These are phyloP conservation scores for Amanita pallidorosea DNA, from an alignment of 768 basidiomycete genomes.

Conservation along the genomic window DNA sequence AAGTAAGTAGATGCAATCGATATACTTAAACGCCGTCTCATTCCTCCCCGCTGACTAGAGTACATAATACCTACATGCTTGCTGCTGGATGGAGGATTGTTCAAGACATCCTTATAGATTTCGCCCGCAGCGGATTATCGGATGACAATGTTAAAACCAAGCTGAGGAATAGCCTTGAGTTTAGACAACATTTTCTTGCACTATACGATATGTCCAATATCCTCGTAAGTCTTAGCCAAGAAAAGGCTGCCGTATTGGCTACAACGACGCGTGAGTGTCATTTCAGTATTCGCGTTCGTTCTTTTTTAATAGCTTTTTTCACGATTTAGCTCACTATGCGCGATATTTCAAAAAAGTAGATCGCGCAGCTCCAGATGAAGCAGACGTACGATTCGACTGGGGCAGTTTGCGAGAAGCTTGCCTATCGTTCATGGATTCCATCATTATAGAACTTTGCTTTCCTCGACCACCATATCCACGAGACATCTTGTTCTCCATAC, in stretches of 20 bases:
- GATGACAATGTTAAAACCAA: conserved; percentile 42
- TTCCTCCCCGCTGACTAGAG: conserved; percentile 25
- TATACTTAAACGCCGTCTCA: neutral
- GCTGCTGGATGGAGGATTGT: conserved; percentile 79
- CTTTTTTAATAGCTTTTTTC: neutral
- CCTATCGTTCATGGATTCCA: conserved; percentile 73
- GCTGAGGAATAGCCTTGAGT: conserved; percentile 35
- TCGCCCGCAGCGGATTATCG: conserved; percentile 43
- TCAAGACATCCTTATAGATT: conserved; percentile 40
- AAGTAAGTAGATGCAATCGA: conserved; percentile 27
- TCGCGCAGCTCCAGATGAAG: conserved; percentile 26
- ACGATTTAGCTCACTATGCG: conserved; percentile 51
- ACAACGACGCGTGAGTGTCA: conserved; percentile 51
- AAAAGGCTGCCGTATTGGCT: conserved; percentile 57
- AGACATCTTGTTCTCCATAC: conserved; percentile 51
- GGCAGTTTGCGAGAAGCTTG: conserved; percentile 48
- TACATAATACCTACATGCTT: conserved; percentile 76
- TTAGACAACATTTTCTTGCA: conserved; percentile 52
- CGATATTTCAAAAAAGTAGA: conserved; percentile 50
- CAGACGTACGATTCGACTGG: conserved; percentile 60
- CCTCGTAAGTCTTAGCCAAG: conserved; percentile 52
- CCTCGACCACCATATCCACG: conserved; percentile 60
- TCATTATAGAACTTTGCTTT: conserved; percentile 74
- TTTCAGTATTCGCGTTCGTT: neutral
- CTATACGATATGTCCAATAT: conserved; percentile 53